A percentile compares a stretch with the other conserved stretches of the same genome.
These are phyloP conservation scores for Lactarius deliciosus DNA, from an alignment of 768 basidiomycete species.

Conservation along the genomic window DNA sequence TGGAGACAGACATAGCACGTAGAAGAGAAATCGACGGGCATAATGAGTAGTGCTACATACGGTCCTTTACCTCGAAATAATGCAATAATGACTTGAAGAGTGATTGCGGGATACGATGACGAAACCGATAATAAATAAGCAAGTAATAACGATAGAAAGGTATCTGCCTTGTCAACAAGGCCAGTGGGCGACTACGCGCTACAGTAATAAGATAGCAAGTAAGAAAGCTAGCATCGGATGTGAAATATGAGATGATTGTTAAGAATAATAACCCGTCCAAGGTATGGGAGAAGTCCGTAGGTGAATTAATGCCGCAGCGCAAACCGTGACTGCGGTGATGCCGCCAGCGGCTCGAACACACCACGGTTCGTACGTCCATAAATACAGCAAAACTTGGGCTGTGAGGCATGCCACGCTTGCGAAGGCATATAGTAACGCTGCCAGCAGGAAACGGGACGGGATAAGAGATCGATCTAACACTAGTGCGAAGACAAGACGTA, in stretches of 20 bases:
- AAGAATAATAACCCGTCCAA: background rate
- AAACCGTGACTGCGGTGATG: background rate
- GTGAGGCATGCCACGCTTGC: slow-evolving; percentile 5
- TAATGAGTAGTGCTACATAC: background rate
- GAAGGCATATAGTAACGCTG: slow-evolving; percentile 6
- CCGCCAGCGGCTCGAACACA: slow-evolving; percentile 7
- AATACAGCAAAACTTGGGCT: slow-evolving; percentile 16
- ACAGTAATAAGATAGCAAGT: background rate
- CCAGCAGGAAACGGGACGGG: background rate
- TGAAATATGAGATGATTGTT: background rate
- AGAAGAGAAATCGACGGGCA: background rate
- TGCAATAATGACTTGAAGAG: background rate
- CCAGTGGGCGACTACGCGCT: background rate
- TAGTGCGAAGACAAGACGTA: background rate
- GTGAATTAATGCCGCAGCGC: background rate
- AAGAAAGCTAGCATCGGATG: background rate
- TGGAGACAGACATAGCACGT: background rate
- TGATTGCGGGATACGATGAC: background rate
- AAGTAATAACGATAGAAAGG: background rate
- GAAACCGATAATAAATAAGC: background rate
- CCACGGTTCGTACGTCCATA: slow-evolving; percentile 2
- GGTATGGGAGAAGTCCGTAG: slow-evolving; percentile 11
- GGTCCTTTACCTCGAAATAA: background rate
- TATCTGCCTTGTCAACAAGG: background rate
- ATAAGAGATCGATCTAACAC: background rate